Conservation (phyloP, 768 basidiomycete genomes). For the Holtermanniella nyarrowii region DNA sequence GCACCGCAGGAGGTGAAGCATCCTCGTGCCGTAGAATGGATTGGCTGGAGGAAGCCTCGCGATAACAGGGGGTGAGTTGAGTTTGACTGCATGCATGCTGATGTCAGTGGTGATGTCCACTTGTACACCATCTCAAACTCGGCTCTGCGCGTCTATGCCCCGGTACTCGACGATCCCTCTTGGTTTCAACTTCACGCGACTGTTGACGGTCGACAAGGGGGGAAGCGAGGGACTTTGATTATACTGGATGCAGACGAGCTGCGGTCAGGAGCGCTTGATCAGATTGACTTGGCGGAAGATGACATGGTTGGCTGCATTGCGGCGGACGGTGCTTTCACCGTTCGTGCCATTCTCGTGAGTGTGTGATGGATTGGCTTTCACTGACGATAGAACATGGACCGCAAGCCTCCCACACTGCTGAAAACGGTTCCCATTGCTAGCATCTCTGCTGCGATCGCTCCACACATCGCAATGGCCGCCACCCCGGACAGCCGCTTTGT, state of each 20-base stretch:
- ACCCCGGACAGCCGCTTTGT: background rate
- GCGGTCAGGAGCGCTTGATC: conserved; percentile 25
- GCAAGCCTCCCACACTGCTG: conserved; percentile 56
- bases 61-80: conserved; percentile 10
- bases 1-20: conserved; percentile 28
- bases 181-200: conserved; percentile 74
- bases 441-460: conserved; percentile 3
- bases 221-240: conserved; percentile 25
- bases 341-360: conserved; percentile 27
- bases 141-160: conserved; percentile 71
- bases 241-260: conserved; percentile 34
- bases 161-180: conserved; percentile 75
- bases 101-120: conserved; percentile 20
- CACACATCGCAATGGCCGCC: no score
- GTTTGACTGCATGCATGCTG: background rate
- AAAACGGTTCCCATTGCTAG: conserved; percentile 12
- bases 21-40: conserved; percentile 25
- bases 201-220: conserved; percentile 60
- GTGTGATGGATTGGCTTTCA: background rate
- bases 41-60: conserved; percentile 27
- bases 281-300: conserved; percentile 13
- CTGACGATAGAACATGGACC: conserved; percentile 65
- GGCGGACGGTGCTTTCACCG: conserved; percentile 15
- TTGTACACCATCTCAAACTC: conserved; percentile 75
- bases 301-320: conserved; percentile 32